These are phyloP conservation scores for Citrus mangshanensis DNA, from an alignment of 345 rosid genomes.

Conservation along the genomic window DNA sequence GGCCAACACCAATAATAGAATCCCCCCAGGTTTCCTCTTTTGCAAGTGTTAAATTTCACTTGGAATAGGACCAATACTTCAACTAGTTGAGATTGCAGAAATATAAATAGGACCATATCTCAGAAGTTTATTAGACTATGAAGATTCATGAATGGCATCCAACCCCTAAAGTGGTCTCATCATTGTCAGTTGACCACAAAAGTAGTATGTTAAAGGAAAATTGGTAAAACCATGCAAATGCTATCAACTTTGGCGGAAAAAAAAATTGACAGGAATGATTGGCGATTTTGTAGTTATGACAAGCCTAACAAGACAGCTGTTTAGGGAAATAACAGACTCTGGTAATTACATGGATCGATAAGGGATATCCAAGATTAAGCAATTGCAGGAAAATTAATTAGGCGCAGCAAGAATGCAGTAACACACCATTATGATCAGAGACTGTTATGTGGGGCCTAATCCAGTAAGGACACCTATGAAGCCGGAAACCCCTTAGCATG, in stretches of 20 bases:
- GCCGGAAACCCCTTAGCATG: constrained; percentile 89
- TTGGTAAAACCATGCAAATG: neutral
- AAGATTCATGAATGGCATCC: neutral
- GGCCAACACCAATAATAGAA: neutral
- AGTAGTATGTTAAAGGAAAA: neutral
- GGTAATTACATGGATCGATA: neutral
- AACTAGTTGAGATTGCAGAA: neutral
- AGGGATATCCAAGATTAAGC: neutral
- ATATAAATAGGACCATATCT: neutral
- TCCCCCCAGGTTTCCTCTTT: neutral
- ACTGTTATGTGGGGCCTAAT: constrained; percentile 78
- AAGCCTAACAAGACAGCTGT: neutral
- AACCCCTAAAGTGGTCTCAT: neutral
- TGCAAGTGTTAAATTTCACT: neutral
- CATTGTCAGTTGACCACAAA: neutral
- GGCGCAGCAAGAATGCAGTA: constrained; percentile 3
- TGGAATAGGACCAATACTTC: neutral
- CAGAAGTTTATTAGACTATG: neutral
- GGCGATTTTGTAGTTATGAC: neutral
- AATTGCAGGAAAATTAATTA: neutral
- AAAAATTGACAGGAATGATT: neutral
- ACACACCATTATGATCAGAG: constrained; percentile 68
- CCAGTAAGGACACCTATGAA: constrained; percentile 88
- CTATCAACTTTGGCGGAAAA: neutral
- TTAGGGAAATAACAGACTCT: neutral